Conservation (phyloP, 75 land plant genomes). For the Selaginella moellendorffii region DNA sequence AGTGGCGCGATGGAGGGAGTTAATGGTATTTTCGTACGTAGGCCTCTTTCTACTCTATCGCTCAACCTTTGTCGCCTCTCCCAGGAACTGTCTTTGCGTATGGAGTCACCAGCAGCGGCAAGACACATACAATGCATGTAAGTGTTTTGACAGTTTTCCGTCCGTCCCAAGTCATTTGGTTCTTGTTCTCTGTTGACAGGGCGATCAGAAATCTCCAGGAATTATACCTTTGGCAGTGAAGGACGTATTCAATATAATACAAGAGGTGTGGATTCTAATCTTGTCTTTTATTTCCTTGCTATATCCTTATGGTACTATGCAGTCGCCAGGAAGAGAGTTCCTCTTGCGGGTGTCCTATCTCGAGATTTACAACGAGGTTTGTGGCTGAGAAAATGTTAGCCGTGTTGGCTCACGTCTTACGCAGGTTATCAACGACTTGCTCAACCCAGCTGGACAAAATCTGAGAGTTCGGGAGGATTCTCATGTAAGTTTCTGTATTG, state of each 20-base stretch:
- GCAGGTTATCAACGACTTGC: not conserved
- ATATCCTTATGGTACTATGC: slow-evolving; percentile 5
- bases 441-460: not conserved
- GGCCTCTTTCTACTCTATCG: too few species aligned
- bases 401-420: not conserved
- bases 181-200: slow-evolving; percentile 29
- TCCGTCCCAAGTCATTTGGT: too few species aligned
- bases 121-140: slow-evolving; percentile 93
- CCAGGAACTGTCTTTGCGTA: slow-evolving; percentile 90
- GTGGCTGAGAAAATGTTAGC: not conserved
- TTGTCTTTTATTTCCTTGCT: slow-evolving; percentile 9
- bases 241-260: not conserved
- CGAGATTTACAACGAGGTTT: slow-evolving; percentile 98
- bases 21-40: slow-evolving; percentile 66
- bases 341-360: slow-evolving; percentile 92
- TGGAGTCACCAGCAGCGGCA: slow-evolving; percentile 92
- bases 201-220: not conserved
- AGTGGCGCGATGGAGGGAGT: slow-evolving; percentile 85
- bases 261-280: slow-evolving; percentile 22
- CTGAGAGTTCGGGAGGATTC: not conserved
- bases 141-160: slow-evolving; percentile 12
- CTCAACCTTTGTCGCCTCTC: too few species aligned
- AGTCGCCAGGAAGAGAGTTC: slow-evolving; percentile 87
- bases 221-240: not conserved
- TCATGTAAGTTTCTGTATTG: not conserved